Evolutionary conservation across 495 filamentous ascomycete species (phyloP).

Genomic region (Trichoderma parareesei): DNA sequence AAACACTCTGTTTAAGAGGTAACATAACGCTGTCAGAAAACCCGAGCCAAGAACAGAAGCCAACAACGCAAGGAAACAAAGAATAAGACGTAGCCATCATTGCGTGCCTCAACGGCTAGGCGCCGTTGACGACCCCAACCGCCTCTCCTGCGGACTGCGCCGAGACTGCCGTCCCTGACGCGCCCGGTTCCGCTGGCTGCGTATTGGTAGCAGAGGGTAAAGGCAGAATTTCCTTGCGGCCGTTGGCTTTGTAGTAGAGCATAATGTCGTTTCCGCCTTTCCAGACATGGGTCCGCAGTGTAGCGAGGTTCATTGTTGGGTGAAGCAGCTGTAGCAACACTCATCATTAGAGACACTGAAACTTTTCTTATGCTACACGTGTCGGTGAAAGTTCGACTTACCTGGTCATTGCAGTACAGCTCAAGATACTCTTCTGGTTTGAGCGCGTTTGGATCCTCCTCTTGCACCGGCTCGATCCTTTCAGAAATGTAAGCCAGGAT

Average conservation of each 20-base stretch:
- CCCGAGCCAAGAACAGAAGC: no score
- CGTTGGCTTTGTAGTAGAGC: constrained; percentile 85
- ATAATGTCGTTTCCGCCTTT: constrained; percentile 83
- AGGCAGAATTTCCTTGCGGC: constrained; percentile 51
- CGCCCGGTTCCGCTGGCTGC: constrained; percentile 19
- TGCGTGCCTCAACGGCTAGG: background rate
- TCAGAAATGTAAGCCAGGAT: constrained; percentile 90
- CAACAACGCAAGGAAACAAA: background rate
- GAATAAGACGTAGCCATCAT: background rate
- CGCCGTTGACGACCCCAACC: background rate
- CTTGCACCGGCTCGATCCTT: constrained; percentile 62
- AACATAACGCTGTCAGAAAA: background rate
- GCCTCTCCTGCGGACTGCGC: background rate
- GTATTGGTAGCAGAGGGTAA: constrained; percentile 12
- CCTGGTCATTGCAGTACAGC: constrained; percentile 86
- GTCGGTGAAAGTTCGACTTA: constrained; percentile 31
- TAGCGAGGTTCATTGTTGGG: constrained; percentile 80
- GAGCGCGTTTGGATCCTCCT: constrained; percentile 50
- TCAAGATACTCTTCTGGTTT: constrained; percentile 90
- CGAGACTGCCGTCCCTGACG: constrained; percentile 11
- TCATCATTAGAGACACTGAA: background rate
- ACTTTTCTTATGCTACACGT: no score
- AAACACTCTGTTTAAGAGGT: background rate
- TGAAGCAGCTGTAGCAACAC: constrained; percentile 34
- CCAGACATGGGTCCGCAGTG: constrained; percentile 85